phyloP scores from a whole-genome alignment of 495 filamentous ascomycete species.

The Daldinia grandis region DNA sequence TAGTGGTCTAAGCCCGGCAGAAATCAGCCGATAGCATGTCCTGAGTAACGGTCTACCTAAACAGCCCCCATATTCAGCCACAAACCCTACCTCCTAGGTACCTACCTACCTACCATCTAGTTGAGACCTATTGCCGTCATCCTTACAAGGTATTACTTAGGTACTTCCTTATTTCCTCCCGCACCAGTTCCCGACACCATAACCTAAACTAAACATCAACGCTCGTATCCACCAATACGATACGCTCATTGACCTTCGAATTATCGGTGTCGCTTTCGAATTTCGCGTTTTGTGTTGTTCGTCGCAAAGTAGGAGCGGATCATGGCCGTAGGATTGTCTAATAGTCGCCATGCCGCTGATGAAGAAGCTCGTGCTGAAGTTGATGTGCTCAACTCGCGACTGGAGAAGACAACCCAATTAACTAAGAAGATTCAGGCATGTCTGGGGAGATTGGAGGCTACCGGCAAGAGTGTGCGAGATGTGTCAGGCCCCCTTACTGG shows the following conservation, averaged over 20 bases:
- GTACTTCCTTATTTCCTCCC: constrained; percentile 13
- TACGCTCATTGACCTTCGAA: neutral
- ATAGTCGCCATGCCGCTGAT: constrained; percentile 60
- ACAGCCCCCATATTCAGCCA: constrained; percentile 58
- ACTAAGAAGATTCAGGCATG: constrained; percentile 95
- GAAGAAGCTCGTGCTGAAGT: constrained; percentile 72
- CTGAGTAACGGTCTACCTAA: constrained; percentile 3
- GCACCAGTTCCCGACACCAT: constrained; percentile 10
- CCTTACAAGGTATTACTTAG: constrained; percentile 8
- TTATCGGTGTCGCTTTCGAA: neutral
- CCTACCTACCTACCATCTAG: too few relatives aligned
- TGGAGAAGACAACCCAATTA: constrained; percentile 72
- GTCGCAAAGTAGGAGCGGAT: constrained; percentile 1
- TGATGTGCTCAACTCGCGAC: constrained; percentile 69
- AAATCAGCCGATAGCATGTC: constrained; percentile 16
- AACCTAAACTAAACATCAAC: constrained; percentile 35
- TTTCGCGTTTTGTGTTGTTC: neutral
- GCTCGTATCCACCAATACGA: neutral
- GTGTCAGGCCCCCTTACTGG: constrained; percentile 92
- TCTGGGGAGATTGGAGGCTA: constrained; percentile 81
- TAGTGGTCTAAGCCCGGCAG: constrained; percentile 24
- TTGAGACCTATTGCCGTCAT: constrained; percentile 51
- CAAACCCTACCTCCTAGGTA: constrained; percentile 65
- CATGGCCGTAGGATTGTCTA: constrained; percentile 60
- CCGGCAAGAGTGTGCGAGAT: constrained; percentile 87